Evolutionary conservation across 1,284 basidiomycete genomes (phyloP).

Genomic region (Ustilago xerochloae): DNA sequence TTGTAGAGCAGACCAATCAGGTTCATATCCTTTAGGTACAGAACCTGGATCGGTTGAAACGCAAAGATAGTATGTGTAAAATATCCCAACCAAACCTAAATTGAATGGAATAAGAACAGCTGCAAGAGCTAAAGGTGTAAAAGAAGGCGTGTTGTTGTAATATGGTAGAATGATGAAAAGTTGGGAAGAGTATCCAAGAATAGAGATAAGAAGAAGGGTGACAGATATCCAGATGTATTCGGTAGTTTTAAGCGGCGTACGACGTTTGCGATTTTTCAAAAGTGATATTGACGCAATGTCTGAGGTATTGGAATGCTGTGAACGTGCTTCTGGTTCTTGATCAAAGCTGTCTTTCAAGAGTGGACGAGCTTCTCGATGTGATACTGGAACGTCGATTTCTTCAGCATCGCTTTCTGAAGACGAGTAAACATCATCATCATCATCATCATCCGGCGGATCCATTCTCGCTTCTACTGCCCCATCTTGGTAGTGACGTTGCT

Average conservation of each 20-base stretch:
- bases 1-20: slow-evolving; percentile 51
- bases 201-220: slow-evolving; percentile 44
- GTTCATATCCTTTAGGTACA: slow-evolving; percentile 57
- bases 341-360: too few species aligned
- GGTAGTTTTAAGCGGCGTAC: slow-evolving; percentile 38
- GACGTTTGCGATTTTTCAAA: slow-evolving; percentile 5
- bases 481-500: too few species aligned
- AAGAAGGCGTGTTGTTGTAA: slow-evolving; percentile 47
- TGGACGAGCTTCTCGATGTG: neutral
- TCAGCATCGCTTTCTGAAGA: slow-evolving; percentile 36
- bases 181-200: slow-evolving; percentile 59
- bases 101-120: slow-evolving; percentile 86
- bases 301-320: too few species aligned
- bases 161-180: slow-evolving; percentile 61
- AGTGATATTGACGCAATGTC: too few species aligned
- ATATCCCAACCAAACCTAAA: slow-evolving; percentile 70
- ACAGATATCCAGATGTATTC: slow-evolving; percentile 40
- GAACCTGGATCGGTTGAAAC: slow-evolving; percentile 55
- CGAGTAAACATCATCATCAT: slow-evolving; percentile 16
- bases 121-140: slow-evolving; percentile 74
- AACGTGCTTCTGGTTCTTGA: neutral
- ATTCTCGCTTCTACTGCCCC: neutral
- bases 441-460: neutral
- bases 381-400: neutral
- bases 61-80: slow-evolving; percentile 61